Conservation (phyloP, 768 basidiomycete genomes). For the Hypholoma sublateritium region DNA sequence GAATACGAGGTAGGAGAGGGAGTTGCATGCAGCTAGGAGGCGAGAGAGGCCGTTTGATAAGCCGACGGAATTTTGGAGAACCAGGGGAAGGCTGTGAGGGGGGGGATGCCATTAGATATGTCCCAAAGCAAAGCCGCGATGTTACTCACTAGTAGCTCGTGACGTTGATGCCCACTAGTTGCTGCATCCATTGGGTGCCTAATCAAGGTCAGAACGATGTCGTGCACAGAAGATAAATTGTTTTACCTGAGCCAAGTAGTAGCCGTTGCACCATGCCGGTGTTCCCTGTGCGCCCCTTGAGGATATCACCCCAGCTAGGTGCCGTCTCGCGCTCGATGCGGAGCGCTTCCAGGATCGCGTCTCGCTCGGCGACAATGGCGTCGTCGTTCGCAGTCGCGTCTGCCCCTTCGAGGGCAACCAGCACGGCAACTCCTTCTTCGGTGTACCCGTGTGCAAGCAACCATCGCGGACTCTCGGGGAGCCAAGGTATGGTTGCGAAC, state of each 20-base stretch:
- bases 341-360: slow-evolving; percentile 44
- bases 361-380: slow-evolving; percentile 34
- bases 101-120: neutral
- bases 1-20: slow-evolving; percentile 48
- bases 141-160: slow-evolving; percentile 47
- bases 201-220: neutral
- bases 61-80: slow-evolving; percentile 51
- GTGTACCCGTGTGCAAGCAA: slow-evolving; percentile 44
- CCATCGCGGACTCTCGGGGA: slow-evolving; percentile 50
- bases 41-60: slow-evolving; percentile 48
- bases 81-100: slow-evolving; percentile 39
- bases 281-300: slow-evolving; percentile 40
- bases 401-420: slow-evolving; percentile 43
- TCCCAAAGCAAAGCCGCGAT: neutral
- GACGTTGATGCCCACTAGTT: slow-evolving; percentile 52
- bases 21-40: slow-evolving; percentile 52
- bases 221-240: neutral
- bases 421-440: slow-evolving; percentile 39
- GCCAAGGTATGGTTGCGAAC: slow-evolving; percentile 44
- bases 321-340: slow-evolving; percentile 41
- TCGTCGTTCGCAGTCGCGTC: slow-evolving; percentile 34
- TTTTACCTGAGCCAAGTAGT: slow-evolving; percentile 40
- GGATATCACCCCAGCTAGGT: slow-evolving; percentile 42
- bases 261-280: slow-evolving; percentile 46
- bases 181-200: slow-evolving; percentile 55